Conservation (phyloP, 805 yeast genomes). For the Torulaspora maleeae region DNA sequence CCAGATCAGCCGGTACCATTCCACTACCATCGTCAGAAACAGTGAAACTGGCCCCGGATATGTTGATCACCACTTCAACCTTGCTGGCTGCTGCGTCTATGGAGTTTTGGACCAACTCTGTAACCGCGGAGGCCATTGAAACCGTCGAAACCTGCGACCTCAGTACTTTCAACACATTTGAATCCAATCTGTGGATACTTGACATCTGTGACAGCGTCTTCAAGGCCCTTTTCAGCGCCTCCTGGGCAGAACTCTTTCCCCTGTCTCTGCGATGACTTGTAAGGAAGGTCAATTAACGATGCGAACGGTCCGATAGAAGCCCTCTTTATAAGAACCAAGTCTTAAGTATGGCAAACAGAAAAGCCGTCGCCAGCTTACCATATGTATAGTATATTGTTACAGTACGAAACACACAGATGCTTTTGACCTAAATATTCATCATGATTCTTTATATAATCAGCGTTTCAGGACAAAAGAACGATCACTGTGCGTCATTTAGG, state of each 20-base stretch:
- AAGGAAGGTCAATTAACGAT: neutral
- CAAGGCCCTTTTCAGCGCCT: neutral
- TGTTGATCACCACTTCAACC: slow-evolving; percentile 38
- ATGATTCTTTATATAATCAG: neutral
- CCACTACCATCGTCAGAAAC: slow-evolving; percentile 75
- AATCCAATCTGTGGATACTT: slow-evolving; percentile 17
- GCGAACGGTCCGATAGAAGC: neutral
- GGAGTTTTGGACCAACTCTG: slow-evolving; percentile 52
- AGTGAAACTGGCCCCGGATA: slow-evolving; percentile 32
- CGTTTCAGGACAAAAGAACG: neutral
- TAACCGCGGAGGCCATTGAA: slow-evolving; percentile 40
- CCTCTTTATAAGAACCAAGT: neutral
- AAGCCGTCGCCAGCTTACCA: neutral
- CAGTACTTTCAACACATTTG: slow-evolving; percentile 15
- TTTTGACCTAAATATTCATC: neutral
- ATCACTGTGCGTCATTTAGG: neutral
- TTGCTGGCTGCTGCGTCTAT: slow-evolving; percentile 48
- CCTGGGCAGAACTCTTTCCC: neutral
- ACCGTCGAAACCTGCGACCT: slow-evolving; percentile 38
- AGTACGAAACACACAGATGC: neutral
- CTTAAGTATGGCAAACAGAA: neutral
- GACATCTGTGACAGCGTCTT: slow-evolving; percentile 9
- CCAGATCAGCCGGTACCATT: slow-evolving; percentile 46
- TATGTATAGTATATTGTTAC: slow-evolving; percentile 1
- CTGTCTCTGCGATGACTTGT: neutral